A percentile compares a stretch with the other conserved stretches of the same genome.
These are phyloP conservation scores for Sporothrix globosa DNA, from an alignment of 2,329 filamentous ascomycete species.

Conservation along the genomic window DNA sequence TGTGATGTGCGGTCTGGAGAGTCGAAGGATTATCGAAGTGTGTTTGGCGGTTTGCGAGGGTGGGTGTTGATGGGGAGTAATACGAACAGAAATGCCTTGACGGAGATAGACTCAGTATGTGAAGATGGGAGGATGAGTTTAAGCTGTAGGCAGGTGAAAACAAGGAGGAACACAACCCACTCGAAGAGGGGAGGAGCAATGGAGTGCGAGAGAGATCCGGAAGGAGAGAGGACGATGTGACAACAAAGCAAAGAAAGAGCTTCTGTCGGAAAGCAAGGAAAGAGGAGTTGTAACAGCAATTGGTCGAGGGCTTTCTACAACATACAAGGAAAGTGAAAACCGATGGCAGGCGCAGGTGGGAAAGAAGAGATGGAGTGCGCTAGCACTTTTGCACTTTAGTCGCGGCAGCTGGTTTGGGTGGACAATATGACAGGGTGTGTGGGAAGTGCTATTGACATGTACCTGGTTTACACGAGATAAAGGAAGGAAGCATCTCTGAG, in stretches of 20 bases:
- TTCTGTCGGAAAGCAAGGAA: conserved; percentile 14
- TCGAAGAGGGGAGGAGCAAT: background rate
- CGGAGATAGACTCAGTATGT: background rate
- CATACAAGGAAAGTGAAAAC: background rate
- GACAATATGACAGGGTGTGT: background rate
- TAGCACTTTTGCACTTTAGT: conserved; percentile 5
- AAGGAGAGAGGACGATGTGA: background rate
- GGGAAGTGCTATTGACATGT: conserved; percentile 3
- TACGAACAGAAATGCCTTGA: background rate
- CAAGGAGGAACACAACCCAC: background rate
- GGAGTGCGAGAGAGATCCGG: background rate
- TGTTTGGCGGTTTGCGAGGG: too few relatives aligned
- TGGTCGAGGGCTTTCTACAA: background rate
- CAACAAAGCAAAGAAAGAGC: background rate
- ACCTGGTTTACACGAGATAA: background rate
- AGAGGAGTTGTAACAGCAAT: conserved; percentile 18
- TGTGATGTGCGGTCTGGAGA: background rate
- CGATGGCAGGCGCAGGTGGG: background rate
- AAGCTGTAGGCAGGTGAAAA: background rate
- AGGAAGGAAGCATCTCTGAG: background rate
- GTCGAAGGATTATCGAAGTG: background rate
- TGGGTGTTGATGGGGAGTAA: background rate
- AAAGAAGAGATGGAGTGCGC: background rate
- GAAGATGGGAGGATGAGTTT: background rate
- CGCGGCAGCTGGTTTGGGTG: background rate